Evolutionary conservation across 257 asterid species (phyloP), one percentile per base, ranked within the genome.

Genomic region (Rubia yunnanensis): DNA sequence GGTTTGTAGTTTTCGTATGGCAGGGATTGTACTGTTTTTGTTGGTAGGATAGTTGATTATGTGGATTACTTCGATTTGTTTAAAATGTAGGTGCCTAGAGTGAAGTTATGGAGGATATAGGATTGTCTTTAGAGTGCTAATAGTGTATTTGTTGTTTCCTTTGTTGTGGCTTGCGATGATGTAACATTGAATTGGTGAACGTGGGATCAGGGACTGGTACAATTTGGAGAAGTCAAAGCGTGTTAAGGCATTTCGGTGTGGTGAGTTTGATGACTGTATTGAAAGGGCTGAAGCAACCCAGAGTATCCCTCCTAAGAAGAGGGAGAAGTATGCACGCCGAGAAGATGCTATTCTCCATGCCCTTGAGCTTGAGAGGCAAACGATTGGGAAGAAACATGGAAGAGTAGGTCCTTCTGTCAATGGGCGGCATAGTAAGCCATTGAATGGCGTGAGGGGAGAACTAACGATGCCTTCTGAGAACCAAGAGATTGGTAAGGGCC

Each of bases 321-420:
- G 99, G 81, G 99, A 90, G 81, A 94, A 94, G 80, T 94, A 94
- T 79, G 99, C 99, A 4, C 96, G 97, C 52, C 78, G 96, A 22
- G 99, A 94, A 82, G 97, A 94, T 85, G 99, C 99, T 7, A 94
- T 94, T 71, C 79, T 94, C 77, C 99, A 94, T 83, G 99, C 99
- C 69, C 91, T 94, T 82, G 97, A 88, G 68, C 80, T 94, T 70
- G 99, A 94, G 86, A 90, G 80, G 74, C 88, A 83, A 69, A 66
- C 83, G 70, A 50, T 85, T 79, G 94, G 76, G 76, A 89, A 84
- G 68, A 89, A 77, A 75, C 76, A 77, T 85, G 98, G 91, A 66
- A 80, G 80, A 72, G 66, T 78, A 23, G 87, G 79, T 64, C 73
- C 31, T 80, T 76, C 94, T 52, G 75, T 81, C 60, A 84, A 76